Evolutionary conservation across 345 rosid genomes (phyloP).

Genomic region (Physaria fendleri): DNA sequence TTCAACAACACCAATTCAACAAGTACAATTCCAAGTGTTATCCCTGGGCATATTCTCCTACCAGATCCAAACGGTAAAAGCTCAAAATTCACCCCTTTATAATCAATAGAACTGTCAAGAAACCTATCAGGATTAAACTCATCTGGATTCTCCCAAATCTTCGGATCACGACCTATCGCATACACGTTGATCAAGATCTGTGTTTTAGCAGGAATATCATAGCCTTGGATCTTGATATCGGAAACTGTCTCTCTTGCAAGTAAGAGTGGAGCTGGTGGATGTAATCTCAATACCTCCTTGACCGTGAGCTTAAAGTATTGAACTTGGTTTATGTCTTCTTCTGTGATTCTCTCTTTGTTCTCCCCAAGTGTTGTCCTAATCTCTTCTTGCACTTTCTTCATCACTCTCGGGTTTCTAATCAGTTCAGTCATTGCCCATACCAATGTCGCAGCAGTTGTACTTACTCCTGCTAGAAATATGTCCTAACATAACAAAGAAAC

Average conservation of each 20-base stretch:
- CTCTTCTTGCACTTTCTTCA: constrained; percentile 42
- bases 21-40: constrained; percentile 1
- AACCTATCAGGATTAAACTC: constrained; percentile 46
- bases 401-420: constrained; percentile 30
- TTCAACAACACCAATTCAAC: constrained; percentile 18
- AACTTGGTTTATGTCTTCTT: constrained; percentile 31
- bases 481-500: constrained; percentile 19
- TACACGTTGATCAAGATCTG: constrained; percentile 36
- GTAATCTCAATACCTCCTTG: constrained; percentile 48
- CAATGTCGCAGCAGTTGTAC: constrained; percentile 25
- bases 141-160: constrained; percentile 35
- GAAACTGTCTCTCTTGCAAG: constrained; percentile 36
- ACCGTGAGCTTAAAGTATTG: constrained; percentile 36
- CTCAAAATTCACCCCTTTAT: constrained; percentile 41
- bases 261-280: constrained; percentile 47
- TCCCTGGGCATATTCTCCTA: constrained; percentile 23
- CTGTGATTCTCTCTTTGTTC: constrained; percentile 21
- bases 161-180: constrained; percentile 44
- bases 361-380: constrained; percentile 25
- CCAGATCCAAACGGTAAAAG: constrained; percentile 43
- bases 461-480: constrained; percentile 42
- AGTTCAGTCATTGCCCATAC: constrained; percentile 42
- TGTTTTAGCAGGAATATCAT: constrained; percentile 31
- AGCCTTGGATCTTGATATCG: constrained; percentile 32
- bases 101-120: constrained; percentile 26